Evolutionary conservation across 495 filamentous ascomycete species (phyloP), one percentile per base, ranked within the genome.

Genomic region (Penicillium angulare): DNA sequence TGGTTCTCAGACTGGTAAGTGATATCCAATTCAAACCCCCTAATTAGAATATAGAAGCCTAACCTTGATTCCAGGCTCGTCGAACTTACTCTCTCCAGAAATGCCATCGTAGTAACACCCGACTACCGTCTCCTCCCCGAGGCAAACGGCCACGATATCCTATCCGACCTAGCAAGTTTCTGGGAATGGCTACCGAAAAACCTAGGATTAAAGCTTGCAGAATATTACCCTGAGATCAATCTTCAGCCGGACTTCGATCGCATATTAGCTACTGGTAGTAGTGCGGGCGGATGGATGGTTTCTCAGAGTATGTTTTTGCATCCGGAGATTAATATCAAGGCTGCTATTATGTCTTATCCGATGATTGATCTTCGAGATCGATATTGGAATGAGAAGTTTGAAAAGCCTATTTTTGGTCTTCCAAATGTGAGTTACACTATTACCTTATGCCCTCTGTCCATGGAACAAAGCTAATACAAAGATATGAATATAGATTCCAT

Each of bases 91-190:
- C 10, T 52, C 4, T 36, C 21, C 16, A 17, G 44, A 16, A 18
- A 40, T 18, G 57, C 57, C 0, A 52, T 60, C 5, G 20, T 60
- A 0, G 39, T 60, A 2, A 49, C 57, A 2, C 57, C 57, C 1
- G 53, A 60, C 21, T 60, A 56, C 16, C 43, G 52, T 12, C 49
- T 60, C 3, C 32, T 60, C 12, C 57, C 52, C 5, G 57, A 60
- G 34, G 36, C 46, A 23, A 35, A 31, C 17, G 57, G 57, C 5
- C 50, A 27, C 5, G 51, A 60, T 22, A 50, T 60, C 2, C 49
- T 60, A 12, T 36, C 45, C 1, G 57, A 60, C 15, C 33, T 56
- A 3, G 17, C 49, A 7, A 42, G 33, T 26, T 56, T 56, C 21
- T 60, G 57, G 57, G 21, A 35, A 13, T 60, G 57, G 57, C 7